Conservation (phyloP, 1,139 yeast genomes). For the Saccharomyces hybrid region DNA sequence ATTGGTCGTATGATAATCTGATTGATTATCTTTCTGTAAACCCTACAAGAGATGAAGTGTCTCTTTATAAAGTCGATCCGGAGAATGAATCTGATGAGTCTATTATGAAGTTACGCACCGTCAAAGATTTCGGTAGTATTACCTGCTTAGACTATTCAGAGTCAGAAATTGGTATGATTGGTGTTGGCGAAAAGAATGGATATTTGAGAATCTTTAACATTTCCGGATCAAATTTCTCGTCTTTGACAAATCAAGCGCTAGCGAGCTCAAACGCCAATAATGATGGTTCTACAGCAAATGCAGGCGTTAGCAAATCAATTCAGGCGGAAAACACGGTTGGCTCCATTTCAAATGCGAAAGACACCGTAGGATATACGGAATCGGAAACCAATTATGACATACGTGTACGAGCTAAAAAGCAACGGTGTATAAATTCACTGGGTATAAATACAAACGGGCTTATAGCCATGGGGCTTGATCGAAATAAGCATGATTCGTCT, state of each 20-base stretch:
- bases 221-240: constrained; percentile 14
- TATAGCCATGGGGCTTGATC: constrained; percentile 74
- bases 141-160: constrained; percentile 66
- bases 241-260: not conserved
- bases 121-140: constrained; percentile 63
- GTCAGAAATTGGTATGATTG: constrained; percentile 49
- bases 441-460: constrained; percentile 60
- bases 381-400: constrained; percentile 14
- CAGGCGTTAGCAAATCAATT: constrained; percentile 4
- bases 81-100: constrained; percentile 35
- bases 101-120: constrained; percentile 43
- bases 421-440: constrained; percentile 67
- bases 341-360: not conserved
- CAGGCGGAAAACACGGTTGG: not conserved
- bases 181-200: constrained; percentile 72
- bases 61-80: constrained; percentile 31
- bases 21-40: constrained; percentile 32
- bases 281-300: not conserved
- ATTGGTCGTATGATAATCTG: constrained; percentile 28
- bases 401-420: constrained; percentile 52
- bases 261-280: not conserved
- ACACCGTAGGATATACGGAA: constrained; percentile 10
- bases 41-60: constrained; percentile 34
- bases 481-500: constrained; percentile 70
- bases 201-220: constrained; percentile 58